Evolutionary conservation across 371 early-diverging fungal genomes (phyloP), one percentile per base, ranked within the genome.

Genomic region (Haplosporangium sp.): DNA sequence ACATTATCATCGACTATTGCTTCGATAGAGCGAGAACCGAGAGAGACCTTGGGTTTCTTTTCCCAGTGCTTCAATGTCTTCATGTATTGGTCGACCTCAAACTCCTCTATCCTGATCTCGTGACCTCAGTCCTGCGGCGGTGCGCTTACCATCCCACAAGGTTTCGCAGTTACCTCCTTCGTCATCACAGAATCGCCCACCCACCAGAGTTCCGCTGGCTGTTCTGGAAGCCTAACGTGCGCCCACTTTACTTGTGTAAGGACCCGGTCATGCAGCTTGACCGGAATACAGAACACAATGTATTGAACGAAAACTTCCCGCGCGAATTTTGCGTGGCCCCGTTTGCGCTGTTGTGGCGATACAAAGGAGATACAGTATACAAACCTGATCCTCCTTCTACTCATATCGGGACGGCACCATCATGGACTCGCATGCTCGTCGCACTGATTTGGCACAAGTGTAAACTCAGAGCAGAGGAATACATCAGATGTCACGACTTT

Each of bases 181-280:
- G 20, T 9, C 16, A 50, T 45, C 37, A 48, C 6, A 48, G 41
- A 0, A 14, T 59, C 52, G 37, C 55, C 16, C 12, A 20, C 18
- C 51, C 63, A 6, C 59, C 63, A 14, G n/a, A 20, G 14, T 40
- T 54, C 36, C 64, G 36, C 14, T 36, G 46, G 0, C 14, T 13
- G 21, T 59, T 73, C 40, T 59, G 62, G 67, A 57, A 45, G 14
- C 16, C 64, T 0, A 23, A 29, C 8, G 4, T 21, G 3, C 14
- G 21, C 2, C 18, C 64, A 2, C 13, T 59, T 9, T 37, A 21
- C 43, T 23, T 36, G 43, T 40, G 36, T 1, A 53, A 58, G 14
- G 42, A 66, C n/a, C 59, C 62, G 1, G 59, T 63, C 42, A 12
- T 73, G 36, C 73, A 67, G 21, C 29, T 73, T 1, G 37, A 63